phyloP scores from a whole-genome alignment of 169 alveolate species.

The Cryptosporidium bovis region DNA sequence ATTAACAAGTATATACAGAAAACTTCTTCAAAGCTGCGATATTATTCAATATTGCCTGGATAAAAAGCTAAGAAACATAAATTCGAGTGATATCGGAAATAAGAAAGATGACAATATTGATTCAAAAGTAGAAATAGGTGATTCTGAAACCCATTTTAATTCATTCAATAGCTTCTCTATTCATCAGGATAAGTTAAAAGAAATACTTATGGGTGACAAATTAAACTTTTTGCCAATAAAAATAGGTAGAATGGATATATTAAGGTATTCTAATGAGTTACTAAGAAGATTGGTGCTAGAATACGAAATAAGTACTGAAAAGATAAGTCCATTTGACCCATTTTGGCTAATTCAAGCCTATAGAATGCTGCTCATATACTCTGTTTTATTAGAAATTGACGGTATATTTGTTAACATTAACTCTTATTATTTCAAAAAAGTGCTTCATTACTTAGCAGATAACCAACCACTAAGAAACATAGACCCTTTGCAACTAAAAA shows the following conservation, averaged over 20 bases:
- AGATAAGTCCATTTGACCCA: slow-evolving; percentile 69
- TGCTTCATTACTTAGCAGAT: slow-evolving; percentile 36
- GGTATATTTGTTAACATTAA: slow-evolving; percentile 19
- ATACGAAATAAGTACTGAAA: slow-evolving; percentile 45
- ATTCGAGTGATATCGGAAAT: not conserved
- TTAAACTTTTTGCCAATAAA: slow-evolving; percentile 6
- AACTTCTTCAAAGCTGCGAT: slow-evolving; percentile 58
- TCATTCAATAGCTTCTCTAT: not conserved
- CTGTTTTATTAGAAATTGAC: not conserved
- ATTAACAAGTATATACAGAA: slow-evolving; percentile 57
- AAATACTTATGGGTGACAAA: not conserved
- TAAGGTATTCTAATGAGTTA: slow-evolving; percentile 21
- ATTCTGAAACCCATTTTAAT: not conserved
- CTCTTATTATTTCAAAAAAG: slow-evolving; percentile 13
- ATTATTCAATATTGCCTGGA: slow-evolving; percentile 24
- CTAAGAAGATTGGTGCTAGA: slow-evolving; percentile 29
- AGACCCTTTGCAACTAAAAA: slow-evolving; percentile 43
- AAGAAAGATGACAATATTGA: not conserved
- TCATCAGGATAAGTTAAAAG: not conserved
- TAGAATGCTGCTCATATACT: slow-evolving; percentile 57
- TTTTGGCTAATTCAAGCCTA: slow-evolving; percentile 67
- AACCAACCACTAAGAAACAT: slow-evolving; percentile 15
- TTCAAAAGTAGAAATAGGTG: not conserved
- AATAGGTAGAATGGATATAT: slow-evolving; percentile 24
- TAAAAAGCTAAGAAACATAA: not conserved